These are phyloP conservation scores for Phyllosticta citrichinensis DNA, from an alignment of 2,329 filamentous ascomycete species.

Conservation along the genomic window DNA sequence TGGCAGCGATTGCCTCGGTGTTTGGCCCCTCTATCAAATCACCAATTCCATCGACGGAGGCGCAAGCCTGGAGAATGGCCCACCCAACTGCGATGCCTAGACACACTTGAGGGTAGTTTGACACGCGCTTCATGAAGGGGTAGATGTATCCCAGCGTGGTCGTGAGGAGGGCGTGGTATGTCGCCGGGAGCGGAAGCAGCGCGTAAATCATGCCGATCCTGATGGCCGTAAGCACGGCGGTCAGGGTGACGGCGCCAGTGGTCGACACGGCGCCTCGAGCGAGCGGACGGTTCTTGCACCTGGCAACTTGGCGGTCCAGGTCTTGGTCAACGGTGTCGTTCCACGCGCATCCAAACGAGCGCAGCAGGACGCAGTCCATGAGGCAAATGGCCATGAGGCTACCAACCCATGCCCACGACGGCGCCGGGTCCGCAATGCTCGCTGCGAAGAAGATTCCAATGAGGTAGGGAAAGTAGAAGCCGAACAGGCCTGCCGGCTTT, in stretches of 20 bases:
- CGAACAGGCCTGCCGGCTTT: neutral
- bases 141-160: slow-evolving; percentile 37
- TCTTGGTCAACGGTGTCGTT: slow-evolving; percentile 48
- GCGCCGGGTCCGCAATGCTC: neutral
- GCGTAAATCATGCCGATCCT: slow-evolving; percentile 23
- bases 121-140: slow-evolving; percentile 43
- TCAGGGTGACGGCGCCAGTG: slow-evolving; percentile 28
- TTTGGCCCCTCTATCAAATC: neutral
- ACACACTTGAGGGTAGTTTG: slow-evolving; percentile 43
- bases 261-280: slow-evolving; percentile 13
- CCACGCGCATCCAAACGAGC: slow-evolving; percentile 35
- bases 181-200: slow-evolving; percentile 33
- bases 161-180: slow-evolving; percentile 32
- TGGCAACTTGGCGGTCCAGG: slow-evolving; percentile 37
- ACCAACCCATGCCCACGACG: neutral
- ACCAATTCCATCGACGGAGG: neutral
- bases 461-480: slow-evolving; percentile 4
- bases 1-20: slow-evolving; percentile 11
- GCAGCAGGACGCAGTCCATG: neutral
- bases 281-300: neutral
- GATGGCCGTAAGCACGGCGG: slow-evolving; percentile 24
- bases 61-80: slow-evolving; percentile 9
- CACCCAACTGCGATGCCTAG: slow-evolving; percentile 42
- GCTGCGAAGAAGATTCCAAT: slow-evolving; percentile 1
- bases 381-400: neutral